phyloP scores from a whole-genome alignment of 139 green algal genomes.

The Chlamydomonas incerta region DNA sequence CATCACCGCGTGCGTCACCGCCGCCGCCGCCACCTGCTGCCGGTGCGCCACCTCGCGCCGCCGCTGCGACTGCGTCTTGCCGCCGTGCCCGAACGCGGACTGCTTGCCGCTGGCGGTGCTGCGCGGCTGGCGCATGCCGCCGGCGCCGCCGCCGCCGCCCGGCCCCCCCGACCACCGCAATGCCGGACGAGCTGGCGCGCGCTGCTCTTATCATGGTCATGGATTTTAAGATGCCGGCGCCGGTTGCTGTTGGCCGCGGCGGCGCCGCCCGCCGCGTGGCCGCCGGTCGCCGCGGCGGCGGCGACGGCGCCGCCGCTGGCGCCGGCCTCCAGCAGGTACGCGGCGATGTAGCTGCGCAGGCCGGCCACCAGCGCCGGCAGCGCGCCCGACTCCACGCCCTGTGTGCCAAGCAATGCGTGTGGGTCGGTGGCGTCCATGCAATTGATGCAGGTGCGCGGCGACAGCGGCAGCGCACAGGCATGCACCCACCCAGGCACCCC shows the following conservation, averaged over 20 bases:
- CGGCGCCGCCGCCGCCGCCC: no score
- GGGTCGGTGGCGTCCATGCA: no score
- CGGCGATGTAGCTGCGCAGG: slow-evolving; percentile 3
- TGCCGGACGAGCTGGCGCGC: neutral
- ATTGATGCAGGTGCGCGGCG: no score
- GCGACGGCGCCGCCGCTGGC: neutral
- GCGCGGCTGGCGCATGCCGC: no score
- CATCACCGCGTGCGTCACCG: neutral
- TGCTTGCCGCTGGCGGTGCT: neutral
- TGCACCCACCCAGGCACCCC: neutral
- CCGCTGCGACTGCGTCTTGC: neutral
- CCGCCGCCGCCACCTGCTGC: neutral
- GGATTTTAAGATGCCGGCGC: neutral
- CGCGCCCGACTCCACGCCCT: neutral
- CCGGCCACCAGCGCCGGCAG: slow-evolving; percentile 17
- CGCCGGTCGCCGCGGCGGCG: neutral
- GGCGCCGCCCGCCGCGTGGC: neutral
- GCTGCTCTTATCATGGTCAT: neutral
- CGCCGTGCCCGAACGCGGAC: neutral
- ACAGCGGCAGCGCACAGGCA: neutral
- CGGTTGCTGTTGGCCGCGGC: no score
- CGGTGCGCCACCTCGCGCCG: slow-evolving; percentile 10
- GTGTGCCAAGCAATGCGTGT: neutral
- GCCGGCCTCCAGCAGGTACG: neutral
- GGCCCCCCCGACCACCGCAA: no score